A percentile compares a stretch with the other conserved stretches of the same genome.
Conservation (phyloP, 192 early-diverging fungal species). For the Gamsiella multidivaricata region DNA sequence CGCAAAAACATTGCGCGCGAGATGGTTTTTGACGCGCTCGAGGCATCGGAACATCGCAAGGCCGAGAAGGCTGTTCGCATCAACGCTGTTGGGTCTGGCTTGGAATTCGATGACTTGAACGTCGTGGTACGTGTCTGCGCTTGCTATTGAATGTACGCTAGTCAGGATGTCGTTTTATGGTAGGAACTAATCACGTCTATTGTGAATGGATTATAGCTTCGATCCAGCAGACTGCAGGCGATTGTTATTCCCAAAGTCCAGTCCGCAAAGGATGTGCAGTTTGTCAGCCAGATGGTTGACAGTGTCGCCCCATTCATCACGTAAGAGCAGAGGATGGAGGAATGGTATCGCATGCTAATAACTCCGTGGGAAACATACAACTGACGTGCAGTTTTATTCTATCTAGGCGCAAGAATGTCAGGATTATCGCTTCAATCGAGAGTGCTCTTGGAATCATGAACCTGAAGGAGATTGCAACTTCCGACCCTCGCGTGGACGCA, state of each 20-base stretch:
- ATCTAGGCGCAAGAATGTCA: slow-evolving; percentile 70
- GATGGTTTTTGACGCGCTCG: slow-evolving; percentile 76
- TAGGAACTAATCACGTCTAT: not conserved
- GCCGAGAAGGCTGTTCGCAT: slow-evolving; percentile 91
- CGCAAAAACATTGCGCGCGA: slow-evolving; percentile 84
- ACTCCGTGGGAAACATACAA: no score
- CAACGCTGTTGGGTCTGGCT: slow-evolving; percentile 83
- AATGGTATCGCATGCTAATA: no score
- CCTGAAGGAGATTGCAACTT: slow-evolving; percentile 81
- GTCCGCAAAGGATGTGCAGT: slow-evolving; percentile 77
- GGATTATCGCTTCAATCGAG: slow-evolving; percentile 91
- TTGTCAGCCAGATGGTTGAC: slow-evolving; percentile 80
- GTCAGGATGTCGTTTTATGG: not conserved
- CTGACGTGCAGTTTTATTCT: not conserved
- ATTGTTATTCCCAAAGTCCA: slow-evolving; percentile 94
- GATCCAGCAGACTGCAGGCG: slow-evolving; percentile 69
- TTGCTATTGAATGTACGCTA: no score
- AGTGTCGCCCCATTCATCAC: slow-evolving; percentile 71
- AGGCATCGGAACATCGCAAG: slow-evolving; percentile 72
- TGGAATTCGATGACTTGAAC: slow-evolving; percentile 83
- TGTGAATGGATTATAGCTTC: no score
- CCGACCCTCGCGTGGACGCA: slow-evolving; percentile 82
- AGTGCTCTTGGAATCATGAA: slow-evolving; percentile 89
- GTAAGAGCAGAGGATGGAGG: slow-evolving; percentile 51
- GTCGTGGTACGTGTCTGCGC: slow-evolving; percentile 40